Base-by-base conservation (phyloP, 176 grass and related monocot species). In the Oryza glumipatula region DNA sequence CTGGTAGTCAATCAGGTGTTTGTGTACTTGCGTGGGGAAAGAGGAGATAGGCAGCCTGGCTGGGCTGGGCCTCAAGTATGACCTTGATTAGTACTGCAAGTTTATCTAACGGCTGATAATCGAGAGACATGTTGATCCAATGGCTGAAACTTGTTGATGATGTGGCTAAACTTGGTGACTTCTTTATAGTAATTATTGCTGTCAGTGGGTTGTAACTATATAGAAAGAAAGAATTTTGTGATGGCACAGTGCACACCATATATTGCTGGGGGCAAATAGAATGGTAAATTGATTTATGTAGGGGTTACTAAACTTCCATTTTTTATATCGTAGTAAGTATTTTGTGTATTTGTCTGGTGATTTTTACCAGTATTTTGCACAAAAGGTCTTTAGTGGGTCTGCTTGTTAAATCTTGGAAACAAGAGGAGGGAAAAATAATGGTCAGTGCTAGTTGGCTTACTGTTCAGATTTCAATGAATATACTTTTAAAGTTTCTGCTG, bases 381-480 rank as follows among this genome's bases (percentile, higher is more conserved):
- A 64, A 2, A 49, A 32, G 52, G 28, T 39, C 51, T 71, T 78
- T 15, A 49, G 77, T 73, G 22, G 49, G 28, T 84, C 67, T 68
- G 28, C n/a, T 38, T 76, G 14, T 52, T 76, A 41, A 72, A 79
- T 22, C 32, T 71, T 76, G 65, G 48, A 38, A 68, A 52, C 43
- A 52, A 56, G 72, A 15, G 21, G 32, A 44, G 60, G 32, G 32
- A 32, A 74, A 80, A 48, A 24, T 23, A 74, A 84, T 38, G 11
- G 32, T 56, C 77, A 19, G 51, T 71, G 11, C 44, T 63, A 26
- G 48, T 70, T 89, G 72, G 41, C 47, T 81, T n/a, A 51, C 68
- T 81, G 24, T 81, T 45, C 44, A 86, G 44, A 80, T 82, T 67
- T 54, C 19, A 22, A n/a, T 72, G 33, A 77, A 26, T 49, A 46